These are phyloP conservation scores for Alternaria angustiovoidea DNA, from an alignment of 2,329 filamentous ascomycete genomes.

Conservation along the genomic window DNA sequence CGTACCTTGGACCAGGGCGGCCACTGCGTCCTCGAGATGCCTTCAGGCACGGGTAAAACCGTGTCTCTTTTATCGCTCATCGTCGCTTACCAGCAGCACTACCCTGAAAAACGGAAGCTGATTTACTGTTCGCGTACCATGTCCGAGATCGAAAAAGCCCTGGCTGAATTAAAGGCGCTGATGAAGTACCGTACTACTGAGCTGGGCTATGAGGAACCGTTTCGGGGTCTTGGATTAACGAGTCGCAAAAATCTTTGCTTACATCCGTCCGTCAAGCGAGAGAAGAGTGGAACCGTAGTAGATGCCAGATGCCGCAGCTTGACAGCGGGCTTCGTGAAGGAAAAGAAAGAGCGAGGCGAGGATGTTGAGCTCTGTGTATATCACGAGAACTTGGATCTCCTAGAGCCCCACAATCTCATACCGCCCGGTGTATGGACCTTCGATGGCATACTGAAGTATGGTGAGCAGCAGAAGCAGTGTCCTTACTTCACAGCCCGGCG, in stretches of 20 bases:
- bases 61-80: conserved; percentile 94
- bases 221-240: conserved; percentile 88
- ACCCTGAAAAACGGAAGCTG: conserved; percentile 91
- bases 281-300: conserved; percentile 93
- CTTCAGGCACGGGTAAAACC: conserved; percentile 97
- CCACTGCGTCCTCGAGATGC: conserved; percentile 98
- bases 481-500: conserved; percentile 95
- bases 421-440: conserved; percentile 96
- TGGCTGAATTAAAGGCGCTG: conserved; percentile 86
- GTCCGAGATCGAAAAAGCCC: conserved; percentile 98
- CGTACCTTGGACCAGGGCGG: conserved; percentile 91
- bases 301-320: conserved; percentile 95
- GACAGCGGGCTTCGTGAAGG: conserved; percentile 95
- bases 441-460: conserved; percentile 86
- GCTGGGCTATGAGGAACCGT: conserved; percentile 91
- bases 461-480: conserved; percentile 95
- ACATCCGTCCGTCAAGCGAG: conserved; percentile 92
- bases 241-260: conserved; percentile 97
- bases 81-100: conserved; percentile 93
- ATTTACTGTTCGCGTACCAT: conserved; percentile 99
- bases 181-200: conserved; percentile 95
- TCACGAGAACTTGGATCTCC: conserved; percentile 94
- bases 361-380: conserved; percentile 94
- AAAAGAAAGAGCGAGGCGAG: conserved; percentile 95
- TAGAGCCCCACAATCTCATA: conserved; percentile 93